Conservation (phyloP, 768 basidiomycete species). For the Lactifluus echinatus region DNA sequence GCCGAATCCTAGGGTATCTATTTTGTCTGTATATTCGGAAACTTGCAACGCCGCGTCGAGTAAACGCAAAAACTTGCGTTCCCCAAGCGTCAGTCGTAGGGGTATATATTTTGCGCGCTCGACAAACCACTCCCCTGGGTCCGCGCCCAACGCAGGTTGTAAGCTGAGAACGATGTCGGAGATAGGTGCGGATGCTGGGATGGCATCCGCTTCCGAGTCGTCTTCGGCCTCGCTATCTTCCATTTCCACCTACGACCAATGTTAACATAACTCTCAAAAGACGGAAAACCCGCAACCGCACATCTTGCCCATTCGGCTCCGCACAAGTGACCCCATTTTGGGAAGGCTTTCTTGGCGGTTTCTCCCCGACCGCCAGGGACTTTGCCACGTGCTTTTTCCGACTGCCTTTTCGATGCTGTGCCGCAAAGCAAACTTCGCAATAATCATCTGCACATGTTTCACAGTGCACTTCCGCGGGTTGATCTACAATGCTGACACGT, state of each 20-base stretch:
- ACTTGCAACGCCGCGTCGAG: slow-evolving; percentile 79
- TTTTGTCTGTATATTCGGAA: slow-evolving; percentile 86
- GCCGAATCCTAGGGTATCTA: slow-evolving; percentile 72
- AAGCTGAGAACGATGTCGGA: slow-evolving; percentile 36
- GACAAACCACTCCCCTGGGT: slow-evolving; percentile 80
- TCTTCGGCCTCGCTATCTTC: slow-evolving; percentile 32
- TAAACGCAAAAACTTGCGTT: slow-evolving; percentile 79
- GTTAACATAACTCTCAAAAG: slow-evolving; percentile 19
- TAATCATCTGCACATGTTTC: slow-evolving; percentile 64
- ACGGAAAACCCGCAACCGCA: slow-evolving; percentile 4
- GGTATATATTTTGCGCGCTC: slow-evolving; percentile 78
- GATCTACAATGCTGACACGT: slow-evolving; percentile 41
- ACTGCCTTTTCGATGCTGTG: slow-evolving; percentile 77
- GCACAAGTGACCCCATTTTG: slow-evolving; percentile 19
- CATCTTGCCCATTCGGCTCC: slow-evolving; percentile 21
- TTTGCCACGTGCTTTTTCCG: slow-evolving; percentile 55
- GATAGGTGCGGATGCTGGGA: slow-evolving; percentile 19
- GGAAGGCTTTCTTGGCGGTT: slow-evolving; percentile 20
- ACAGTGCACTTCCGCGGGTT: slow-evolving; percentile 70
- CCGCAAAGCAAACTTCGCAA: slow-evolving; percentile 80
- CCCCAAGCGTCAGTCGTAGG: slow-evolving; percentile 59
- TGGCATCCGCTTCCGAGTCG: slow-evolving; percentile 28
- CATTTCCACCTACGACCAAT: slow-evolving; percentile 29
- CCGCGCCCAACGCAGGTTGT: slow-evolving; percentile 50
- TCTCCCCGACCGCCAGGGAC: slow-evolving; percentile 29